Conservation (phyloP, 805 yeast genomes). For the Ogataea allantospora region DNA sequence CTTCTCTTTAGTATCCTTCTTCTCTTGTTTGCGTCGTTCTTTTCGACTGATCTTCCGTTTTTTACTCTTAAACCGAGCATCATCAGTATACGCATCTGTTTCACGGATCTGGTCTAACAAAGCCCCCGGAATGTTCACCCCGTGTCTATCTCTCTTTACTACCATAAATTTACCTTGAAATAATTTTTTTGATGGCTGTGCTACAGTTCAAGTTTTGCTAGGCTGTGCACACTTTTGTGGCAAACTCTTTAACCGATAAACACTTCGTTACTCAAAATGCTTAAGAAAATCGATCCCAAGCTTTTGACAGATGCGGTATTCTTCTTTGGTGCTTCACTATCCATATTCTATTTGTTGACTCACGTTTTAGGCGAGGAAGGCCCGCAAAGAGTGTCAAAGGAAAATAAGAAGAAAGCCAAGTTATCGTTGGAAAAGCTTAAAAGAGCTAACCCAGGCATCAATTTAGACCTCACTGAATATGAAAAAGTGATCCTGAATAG, state of each 20-base stretch:
- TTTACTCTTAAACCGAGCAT: conserved; percentile 29
- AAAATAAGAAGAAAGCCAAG: conserved; percentile 58
- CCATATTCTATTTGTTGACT: conserved; percentile 47
- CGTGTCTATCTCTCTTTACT: conserved; percentile 28
- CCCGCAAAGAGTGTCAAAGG: conserved; percentile 47
- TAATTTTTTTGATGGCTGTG: conserved; percentile 10
- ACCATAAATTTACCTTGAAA: conserved; percentile 1
- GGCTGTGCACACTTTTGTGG: conserved; percentile 7
- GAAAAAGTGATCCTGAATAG: conserved; percentile 76
- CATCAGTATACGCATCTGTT: conserved; percentile 35
- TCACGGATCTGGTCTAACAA: conserved; percentile 41
- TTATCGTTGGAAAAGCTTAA: conserved; percentile 58
- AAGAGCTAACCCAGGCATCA: conserved; percentile 55
- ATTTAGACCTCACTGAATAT: conserved; percentile 61
- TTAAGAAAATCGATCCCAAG: conserved; percentile 31
- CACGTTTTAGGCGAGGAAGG: conserved; percentile 30
- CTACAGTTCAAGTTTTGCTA: neutral
- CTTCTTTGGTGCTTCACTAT: conserved; percentile 49
- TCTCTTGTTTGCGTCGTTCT: conserved; percentile 39
- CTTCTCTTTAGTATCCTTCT: conserved; percentile 12
- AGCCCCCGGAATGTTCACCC: conserved; percentile 43
- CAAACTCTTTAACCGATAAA: conserved; percentile 9
- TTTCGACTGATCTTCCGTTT: conserved; percentile 34
- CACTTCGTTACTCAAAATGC: conserved; percentile 15
- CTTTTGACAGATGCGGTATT: conserved; percentile 31